A percentile compares a stretch with the other conserved stretches of the same genome.
Conservation (phyloP, 148 eudicot genomes). For the Chenopodium quinoa region DNA sequence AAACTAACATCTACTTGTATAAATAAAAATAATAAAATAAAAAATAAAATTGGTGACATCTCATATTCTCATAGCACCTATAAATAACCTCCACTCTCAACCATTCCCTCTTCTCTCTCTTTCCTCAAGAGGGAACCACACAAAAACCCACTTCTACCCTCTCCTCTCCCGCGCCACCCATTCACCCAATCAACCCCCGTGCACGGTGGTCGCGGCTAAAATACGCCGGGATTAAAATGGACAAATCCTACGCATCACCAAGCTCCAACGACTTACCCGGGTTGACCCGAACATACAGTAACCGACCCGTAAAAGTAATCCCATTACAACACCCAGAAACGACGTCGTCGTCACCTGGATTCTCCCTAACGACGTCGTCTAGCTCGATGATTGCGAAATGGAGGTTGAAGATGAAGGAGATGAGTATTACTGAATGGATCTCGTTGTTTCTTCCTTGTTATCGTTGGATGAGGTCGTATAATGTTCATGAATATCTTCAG, state of each 20-base stretch:
- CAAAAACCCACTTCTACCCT: background rate
- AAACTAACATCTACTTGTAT: too few relatives aligned
- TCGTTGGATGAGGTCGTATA: constrained; percentile 75
- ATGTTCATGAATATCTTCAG: constrained; percentile 62
- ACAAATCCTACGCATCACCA: constrained; percentile 53
- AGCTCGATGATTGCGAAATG: constrained; percentile 32
- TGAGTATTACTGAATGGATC: constrained; percentile 70
- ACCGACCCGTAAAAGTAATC: constrained; percentile 62
- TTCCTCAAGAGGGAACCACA: background rate
- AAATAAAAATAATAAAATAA: too few relatives aligned
- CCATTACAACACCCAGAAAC: constrained; percentile 24
- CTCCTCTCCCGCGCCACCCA: too few relatives aligned
- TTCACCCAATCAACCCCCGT: too few relatives aligned
- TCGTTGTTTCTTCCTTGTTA: constrained; percentile 70
- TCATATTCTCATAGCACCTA: background rate
- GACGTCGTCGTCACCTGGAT: constrained; percentile 11
- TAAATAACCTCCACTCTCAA: background rate
- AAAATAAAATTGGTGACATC: too few relatives aligned
- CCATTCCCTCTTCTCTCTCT: background rate
- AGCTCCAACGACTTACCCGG: constrained; percentile 45
- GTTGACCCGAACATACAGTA: constrained; percentile 21
- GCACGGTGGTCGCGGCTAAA: background rate
- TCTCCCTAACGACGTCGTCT: constrained; percentile 33
- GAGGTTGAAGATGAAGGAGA: constrained; percentile 56
- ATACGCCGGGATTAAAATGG: background rate